Base-by-base conservation (phyloP, 768 basidiomycete genomes). In the Lentinus tigrinus region DNA sequence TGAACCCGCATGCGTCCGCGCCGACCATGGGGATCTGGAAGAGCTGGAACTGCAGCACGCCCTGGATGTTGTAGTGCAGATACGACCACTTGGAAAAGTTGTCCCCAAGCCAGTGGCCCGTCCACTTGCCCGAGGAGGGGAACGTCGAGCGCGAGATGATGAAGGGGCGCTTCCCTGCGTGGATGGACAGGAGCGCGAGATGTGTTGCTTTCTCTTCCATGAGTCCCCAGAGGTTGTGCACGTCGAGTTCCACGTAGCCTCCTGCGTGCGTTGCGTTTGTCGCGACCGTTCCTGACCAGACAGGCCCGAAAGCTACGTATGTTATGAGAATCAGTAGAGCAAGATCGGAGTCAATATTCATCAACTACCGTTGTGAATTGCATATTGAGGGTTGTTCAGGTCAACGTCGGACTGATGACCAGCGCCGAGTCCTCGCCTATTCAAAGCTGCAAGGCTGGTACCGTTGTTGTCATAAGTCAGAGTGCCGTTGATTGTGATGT, bases 21-120 rank as follows among this genome's bases (percentile, higher is more conserved):
- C 89, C 89, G 38, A 89, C 82, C 87, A 91, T 87, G 0, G 89
- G 89, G 2, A 89, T 70, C 61, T 87, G 85, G 65, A 80, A 88
- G n/a, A 89, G 69, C 6, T 85, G 82, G 72, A 88, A 84, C 17
- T 80, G 81, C 24, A 89, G 73, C 74, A 88, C 83, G 3, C 85
- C 85, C 2, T 84, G 78, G 56, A 89, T 85, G 4, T 82, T 84
- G 40, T 70, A 64, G 11, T 80, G 73, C 65, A 88, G 88, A 47
- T 87, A 80, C 0, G 73, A 75, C 85, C 85, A 88, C 1, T 66
- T 56, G 58, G 81, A 82, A 54, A 85, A 60, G 61, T 87, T 88
- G 69, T 88, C 85, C 3, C 87, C 88, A 1, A 89, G 75, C 87
- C 87, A 89, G 69, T 89, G 88, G 14, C 86, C 85, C 17, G 86